A percentile compares a stretch with the other conserved stretches of the same genome.
Evolutionary conservation across 139 green algal species (phyloP).

Genomic region (Closterium sp.): DNA sequence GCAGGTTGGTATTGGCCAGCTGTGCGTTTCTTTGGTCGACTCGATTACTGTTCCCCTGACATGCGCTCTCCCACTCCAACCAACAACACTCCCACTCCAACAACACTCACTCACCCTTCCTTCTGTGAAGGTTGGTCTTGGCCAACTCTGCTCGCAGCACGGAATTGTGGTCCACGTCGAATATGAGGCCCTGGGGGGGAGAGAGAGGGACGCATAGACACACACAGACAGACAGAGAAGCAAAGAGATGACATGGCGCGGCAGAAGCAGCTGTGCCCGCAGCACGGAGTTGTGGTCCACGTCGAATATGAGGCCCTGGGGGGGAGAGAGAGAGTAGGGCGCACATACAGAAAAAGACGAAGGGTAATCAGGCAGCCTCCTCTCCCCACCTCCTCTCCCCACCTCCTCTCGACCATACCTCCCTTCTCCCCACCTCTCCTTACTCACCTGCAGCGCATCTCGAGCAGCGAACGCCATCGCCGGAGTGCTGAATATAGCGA

Average conservation of each 20-base stretch:
- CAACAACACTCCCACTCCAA: too few species aligned
- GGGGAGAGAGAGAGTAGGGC: neutral
- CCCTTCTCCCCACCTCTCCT: neutral
- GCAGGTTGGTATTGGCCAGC: slow-evolving; percentile 86
- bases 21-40: too few species aligned
- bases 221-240: neutral
- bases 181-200: slow-evolving; percentile 45
- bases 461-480: slow-evolving; percentile 38
- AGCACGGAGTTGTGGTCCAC: slow-evolving; percentile 57
- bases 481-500: slow-evolving; percentile 44
- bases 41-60: too few species aligned
- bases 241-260: neutral
- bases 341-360: neutral
- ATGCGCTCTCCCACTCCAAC: too few species aligned
- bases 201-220: neutral
- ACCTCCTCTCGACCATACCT: neutral
- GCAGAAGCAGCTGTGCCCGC: slow-evolving; percentile 71
- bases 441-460: slow-evolving; percentile 23
- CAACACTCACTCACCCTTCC: slow-evolving; percentile 61
- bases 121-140: slow-evolving; percentile 75
- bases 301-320: slow-evolving; percentile 54
- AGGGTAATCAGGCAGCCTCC: neutral
- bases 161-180: slow-evolving; percentile 50
- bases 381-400: neutral
- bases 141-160: slow-evolving; percentile 82